These are phyloP conservation scores for Fragosphaeria purpurea DNA, from an alignment of 2,329 filamentous ascomycete genomes.

Conservation along the genomic window DNA sequence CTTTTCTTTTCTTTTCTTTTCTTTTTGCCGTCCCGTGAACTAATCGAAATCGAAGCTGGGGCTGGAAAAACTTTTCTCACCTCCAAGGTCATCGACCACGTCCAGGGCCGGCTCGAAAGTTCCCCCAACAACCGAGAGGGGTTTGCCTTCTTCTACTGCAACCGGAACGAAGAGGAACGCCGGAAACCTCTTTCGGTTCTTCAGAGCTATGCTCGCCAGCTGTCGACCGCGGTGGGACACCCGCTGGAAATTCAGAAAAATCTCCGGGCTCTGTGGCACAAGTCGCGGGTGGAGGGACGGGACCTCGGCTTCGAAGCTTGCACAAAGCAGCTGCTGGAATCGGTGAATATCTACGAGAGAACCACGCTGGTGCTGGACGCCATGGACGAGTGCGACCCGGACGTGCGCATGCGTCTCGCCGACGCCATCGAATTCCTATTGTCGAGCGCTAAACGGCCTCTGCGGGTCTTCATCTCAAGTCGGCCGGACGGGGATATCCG, in stretches of 20 bases:
- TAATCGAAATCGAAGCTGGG: conserved; percentile 10
- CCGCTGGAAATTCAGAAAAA: conserved; percentile 2
- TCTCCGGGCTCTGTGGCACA: conserved; percentile 2
- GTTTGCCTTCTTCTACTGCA: conserved; percentile 27
- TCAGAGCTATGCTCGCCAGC: conserved; percentile 20
- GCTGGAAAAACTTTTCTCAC: conserved; percentile 13
- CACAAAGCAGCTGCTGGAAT: conserved; percentile 15
- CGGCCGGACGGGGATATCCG: conserved; percentile 21
- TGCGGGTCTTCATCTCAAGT: conserved; percentile 26
- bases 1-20: not conserved
- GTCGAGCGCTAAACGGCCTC: conserved; percentile 12
- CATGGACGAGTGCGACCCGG: conserved; percentile 24
- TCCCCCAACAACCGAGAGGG: conserved; percentile 11
- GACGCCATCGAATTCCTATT: conserved; percentile 17
- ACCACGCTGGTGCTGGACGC: conserved; percentile 26
- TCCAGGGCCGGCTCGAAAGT: conserved; percentile 1
- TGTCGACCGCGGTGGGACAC: conserved; percentile 15
- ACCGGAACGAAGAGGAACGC: conserved; percentile 18
- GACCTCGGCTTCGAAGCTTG: conserved; percentile 1
- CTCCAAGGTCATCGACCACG: conserved; percentile 11
- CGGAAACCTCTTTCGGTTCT: conserved; percentile 21
- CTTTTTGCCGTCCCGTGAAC: not conserved
- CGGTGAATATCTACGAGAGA: conserved; percentile 18
- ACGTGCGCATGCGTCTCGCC: conserved; percentile 17
- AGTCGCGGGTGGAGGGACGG: not conserved